These are phyloP conservation scores for Neohortaea acidophila DNA, from an alignment of 495 filamentous ascomycete genomes.

Conservation along the genomic window DNA sequence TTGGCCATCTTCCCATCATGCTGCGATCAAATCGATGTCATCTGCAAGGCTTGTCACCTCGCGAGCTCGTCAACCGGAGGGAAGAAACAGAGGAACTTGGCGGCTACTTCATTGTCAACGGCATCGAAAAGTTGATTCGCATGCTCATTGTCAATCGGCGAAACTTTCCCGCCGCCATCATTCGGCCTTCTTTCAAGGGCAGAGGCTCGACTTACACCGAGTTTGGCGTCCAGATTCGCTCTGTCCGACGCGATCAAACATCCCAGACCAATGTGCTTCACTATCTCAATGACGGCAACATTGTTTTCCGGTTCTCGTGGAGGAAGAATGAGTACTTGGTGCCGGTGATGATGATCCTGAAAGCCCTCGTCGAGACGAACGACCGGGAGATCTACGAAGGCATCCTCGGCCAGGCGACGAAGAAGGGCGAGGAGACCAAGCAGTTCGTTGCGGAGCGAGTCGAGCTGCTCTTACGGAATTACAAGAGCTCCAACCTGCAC, in stretches of 20 bases:
- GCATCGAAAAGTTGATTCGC: slow-evolving; percentile 90
- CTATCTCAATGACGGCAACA: slow-evolving; percentile 86
- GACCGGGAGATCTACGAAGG: slow-evolving; percentile 91
- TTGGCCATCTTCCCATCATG: slow-evolving; percentile 88
- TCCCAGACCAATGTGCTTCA: slow-evolving; percentile 95
- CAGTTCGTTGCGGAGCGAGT: slow-evolving; percentile 91
- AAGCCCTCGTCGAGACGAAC: slow-evolving; percentile 88
- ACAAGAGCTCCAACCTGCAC: slow-evolving; percentile 75
- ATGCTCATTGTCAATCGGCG: slow-evolving; percentile 75
- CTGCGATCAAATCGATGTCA: slow-evolving; percentile 81
- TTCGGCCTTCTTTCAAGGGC: slow-evolving; percentile 71
- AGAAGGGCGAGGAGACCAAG: slow-evolving; percentile 57
- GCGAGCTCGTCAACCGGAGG: slow-evolving; percentile 65
- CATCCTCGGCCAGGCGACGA: slow-evolving; percentile 55
- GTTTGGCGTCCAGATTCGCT: slow-evolving; percentile 79
- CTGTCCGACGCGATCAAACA: slow-evolving; percentile 85
- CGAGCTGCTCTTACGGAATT: slow-evolving; percentile 79
- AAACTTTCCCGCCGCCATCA: slow-evolving; percentile 89
- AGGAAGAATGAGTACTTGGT: slow-evolving; percentile 90
- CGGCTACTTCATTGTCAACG: slow-evolving; percentile 90
- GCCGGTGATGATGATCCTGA: slow-evolving; percentile 89
- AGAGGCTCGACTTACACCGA: slow-evolving; percentile 75
- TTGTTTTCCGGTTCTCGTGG: slow-evolving; percentile 96
- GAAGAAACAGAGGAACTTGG: slow-evolving; percentile 89
- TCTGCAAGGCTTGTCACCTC: slow-evolving; percentile 67